Percentiles rank a stretch among this genome's conserved stretches.
These are phyloP conservation scores for Pyrus betulifolia DNA, from an alignment of 306 rosid species.

Conservation along the genomic window DNA sequence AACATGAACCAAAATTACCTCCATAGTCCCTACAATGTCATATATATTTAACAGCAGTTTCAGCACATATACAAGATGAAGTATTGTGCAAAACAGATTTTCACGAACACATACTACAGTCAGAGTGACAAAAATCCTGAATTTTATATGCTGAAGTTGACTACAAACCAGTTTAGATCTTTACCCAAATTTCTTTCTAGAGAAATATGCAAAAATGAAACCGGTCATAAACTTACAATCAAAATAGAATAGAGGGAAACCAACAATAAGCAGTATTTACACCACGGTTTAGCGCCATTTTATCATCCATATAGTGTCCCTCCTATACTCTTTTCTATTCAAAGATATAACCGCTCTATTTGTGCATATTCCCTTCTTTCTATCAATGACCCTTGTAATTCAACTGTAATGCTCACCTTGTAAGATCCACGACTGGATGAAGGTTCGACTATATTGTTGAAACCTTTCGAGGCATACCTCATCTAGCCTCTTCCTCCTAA, in stretches of 20 bases:
- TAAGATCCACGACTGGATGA: constrained; percentile 87
- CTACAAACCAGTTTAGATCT: background rate
- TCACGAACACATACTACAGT: background rate
- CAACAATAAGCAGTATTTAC: no score
- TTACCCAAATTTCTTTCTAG: no score
- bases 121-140: background rate
- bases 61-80: background rate
- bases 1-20: background rate
- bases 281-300: no score
- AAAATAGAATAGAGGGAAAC: no score
- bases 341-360: no score
- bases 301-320: no score
- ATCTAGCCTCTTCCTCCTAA: constrained; percentile 75
- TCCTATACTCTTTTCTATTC: no score
- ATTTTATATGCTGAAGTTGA: background rate
- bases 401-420: constrained; percentile 52
- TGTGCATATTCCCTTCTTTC: no score
- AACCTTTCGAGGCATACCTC: constrained; percentile 71
- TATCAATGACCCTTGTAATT: background rate
- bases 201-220: no score
- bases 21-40: background rate
- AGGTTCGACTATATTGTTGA: constrained; percentile 76
- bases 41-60: background rate
- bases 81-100: background rate
- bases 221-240: no score